Percentiles rank a stretch among this genome's conserved stretches.
These are phyloP conservation scores for Xylaria sp. DNA, from an alignment of 2,329 filamentous ascomycete species.

Conservation along the genomic window DNA sequence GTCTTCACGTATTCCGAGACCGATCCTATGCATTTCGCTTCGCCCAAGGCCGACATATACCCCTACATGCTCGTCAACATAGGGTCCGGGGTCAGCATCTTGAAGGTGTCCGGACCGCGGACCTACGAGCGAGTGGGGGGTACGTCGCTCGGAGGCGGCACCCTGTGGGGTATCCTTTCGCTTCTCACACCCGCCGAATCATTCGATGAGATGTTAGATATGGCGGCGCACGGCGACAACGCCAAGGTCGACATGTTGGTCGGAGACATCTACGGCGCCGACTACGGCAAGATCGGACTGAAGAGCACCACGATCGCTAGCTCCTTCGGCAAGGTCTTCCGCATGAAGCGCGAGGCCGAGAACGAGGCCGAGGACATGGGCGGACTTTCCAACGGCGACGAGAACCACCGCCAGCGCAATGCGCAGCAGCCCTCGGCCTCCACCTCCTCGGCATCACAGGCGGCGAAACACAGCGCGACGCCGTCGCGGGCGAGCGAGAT, in stretches of 20 bases:
- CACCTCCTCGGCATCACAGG: slow-evolving; percentile 9
- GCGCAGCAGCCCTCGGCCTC: slow-evolving; percentile 17
- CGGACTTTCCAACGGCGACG: slow-evolving; percentile 56
- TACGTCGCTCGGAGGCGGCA: slow-evolving; percentile 94
- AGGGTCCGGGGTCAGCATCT: slow-evolving; percentile 93
- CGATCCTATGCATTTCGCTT: slow-evolving; percentile 87
- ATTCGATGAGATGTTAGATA: slow-evolving; percentile 97
- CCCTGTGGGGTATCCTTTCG: slow-evolving; percentile 91
- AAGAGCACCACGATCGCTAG: slow-evolving; percentile 96
- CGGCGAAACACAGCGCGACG: slow-evolving; percentile 16
- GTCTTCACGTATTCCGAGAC: slow-evolving; percentile 95
- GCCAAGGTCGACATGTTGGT: slow-evolving; percentile 93
- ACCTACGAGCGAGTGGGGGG: slow-evolving; percentile 90
- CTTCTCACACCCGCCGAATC: slow-evolving; percentile 88
- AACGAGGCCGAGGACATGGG: slow-evolving; percentile 73
- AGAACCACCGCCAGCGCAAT: slow-evolving; percentile 33
- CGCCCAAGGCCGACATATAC: slow-evolving; percentile 79
- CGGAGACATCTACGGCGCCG: slow-evolving; percentile 95
- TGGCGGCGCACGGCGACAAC: slow-evolving; percentile 91
- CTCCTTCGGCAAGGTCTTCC: slow-evolving; percentile 96
- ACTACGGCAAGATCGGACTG: slow-evolving; percentile 93
- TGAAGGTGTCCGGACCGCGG: slow-evolving; percentile 90
- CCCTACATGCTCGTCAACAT: slow-evolving; percentile 98
- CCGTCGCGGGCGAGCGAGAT: slow-evolving; percentile 33
- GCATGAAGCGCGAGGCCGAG: slow-evolving; percentile 85